A percentile compares a stretch with the other conserved stretches of the same genome.
These are phyloP conservation scores for Durusdinium trenchii DNA, from an alignment of 73 alveolate species.

Conservation along the genomic window DNA sequence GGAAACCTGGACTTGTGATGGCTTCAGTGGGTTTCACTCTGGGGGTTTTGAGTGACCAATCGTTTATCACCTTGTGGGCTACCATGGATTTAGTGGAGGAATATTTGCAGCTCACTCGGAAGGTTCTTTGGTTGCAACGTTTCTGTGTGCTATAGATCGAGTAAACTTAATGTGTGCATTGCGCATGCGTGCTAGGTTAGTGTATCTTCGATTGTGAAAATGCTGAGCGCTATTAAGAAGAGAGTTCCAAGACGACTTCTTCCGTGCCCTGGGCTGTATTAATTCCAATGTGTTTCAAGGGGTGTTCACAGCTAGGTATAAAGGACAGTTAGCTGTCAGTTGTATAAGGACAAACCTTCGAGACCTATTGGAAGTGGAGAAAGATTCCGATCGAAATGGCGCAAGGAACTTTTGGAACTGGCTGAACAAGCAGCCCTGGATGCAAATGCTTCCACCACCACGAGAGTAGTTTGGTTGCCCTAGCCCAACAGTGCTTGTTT, in stretches of 20 bases:
- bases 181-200: not conserved
- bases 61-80: not conserved
- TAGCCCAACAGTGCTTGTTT: not conserved
- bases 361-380: conserved; percentile 15
- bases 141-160: too few relatives aligned
- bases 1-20: too few relatives aligned
- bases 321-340: not conserved
- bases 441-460: not conserved
- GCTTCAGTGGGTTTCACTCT: too few relatives aligned
- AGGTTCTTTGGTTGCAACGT: not conserved
- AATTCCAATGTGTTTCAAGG: not conserved
- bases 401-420: conserved; percentile 41
- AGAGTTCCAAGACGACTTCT: not conserved
- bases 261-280: not conserved
- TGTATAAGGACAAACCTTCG: not conserved
- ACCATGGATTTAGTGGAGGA: conserved; percentile 52
- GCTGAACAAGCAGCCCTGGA: conserved; percentile 14
- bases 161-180: too few relatives aligned
- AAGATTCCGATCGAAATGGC: not conserved
- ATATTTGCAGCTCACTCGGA: conserved; percentile 10
- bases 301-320: not conserved
- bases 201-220: not conserved
- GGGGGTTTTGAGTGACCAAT: too few relatives aligned
- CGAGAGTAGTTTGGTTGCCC: not conserved
- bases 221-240: not conserved